Conservation (phyloP, 2,329 filamentous ascomycete genomes). For the Clonostachys chloroleuca region DNA sequence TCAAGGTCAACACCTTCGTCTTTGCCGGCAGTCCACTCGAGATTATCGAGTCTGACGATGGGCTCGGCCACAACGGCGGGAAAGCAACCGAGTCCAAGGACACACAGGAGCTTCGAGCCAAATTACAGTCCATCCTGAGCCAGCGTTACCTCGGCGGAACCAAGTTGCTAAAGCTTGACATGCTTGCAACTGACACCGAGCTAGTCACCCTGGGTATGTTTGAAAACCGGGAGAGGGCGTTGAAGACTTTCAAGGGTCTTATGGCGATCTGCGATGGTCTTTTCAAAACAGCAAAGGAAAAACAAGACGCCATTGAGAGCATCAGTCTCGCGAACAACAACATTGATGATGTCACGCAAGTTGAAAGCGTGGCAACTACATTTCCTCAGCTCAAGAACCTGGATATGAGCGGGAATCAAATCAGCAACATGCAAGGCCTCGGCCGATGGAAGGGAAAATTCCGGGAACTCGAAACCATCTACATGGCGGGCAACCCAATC, state of each 20-base stretch:
- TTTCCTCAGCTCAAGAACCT: conserved; percentile 86
- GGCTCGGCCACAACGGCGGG: conserved; percentile 16
- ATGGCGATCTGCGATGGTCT: conserved; percentile 80
- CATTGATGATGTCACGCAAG: conserved; percentile 65
- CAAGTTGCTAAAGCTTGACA: conserved; percentile 82
- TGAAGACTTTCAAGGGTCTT: conserved; percentile 88
- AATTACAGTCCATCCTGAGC: conserved; percentile 67
- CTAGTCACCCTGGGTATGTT: conserved; percentile 75
- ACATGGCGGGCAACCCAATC: conserved; percentile 74
- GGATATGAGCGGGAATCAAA: conserved; percentile 80
- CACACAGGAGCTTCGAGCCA: conserved; percentile 59
- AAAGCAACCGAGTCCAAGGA: conserved; percentile 42
- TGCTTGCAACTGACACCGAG: conserved; percentile 66
- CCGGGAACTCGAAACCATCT: conserved; percentile 72
- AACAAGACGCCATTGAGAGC: conserved; percentile 74
- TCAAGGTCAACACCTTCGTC: conserved; percentile 63
- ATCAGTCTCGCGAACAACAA: conserved; percentile 80
- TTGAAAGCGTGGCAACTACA: conserved; percentile 71
- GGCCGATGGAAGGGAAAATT: conserved; percentile 78
- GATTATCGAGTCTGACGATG: conserved; percentile 44
- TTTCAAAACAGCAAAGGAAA: conserved; percentile 68
- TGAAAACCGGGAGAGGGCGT: conserved; percentile 61
- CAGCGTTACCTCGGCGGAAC: conserved; percentile 66
- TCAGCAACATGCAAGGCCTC: conserved; percentile 64
- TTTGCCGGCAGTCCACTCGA: conserved; percentile 64